phyloP scores from a whole-genome alignment of 176 grass and related monocot genomes.

The Ananas comosus region DNA sequence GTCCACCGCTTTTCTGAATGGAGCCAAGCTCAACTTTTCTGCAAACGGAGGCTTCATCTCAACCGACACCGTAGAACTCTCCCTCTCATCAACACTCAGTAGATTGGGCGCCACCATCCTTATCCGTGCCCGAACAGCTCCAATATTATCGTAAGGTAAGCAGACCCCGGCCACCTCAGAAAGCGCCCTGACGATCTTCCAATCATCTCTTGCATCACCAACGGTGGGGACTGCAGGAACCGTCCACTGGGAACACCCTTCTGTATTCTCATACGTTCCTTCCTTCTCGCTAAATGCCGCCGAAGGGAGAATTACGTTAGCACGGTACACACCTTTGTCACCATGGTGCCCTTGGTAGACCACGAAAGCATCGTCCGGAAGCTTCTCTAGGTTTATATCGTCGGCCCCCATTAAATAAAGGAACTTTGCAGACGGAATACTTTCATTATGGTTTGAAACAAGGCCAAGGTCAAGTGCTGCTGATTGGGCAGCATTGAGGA shows the following conservation, averaged over 20 bases:
- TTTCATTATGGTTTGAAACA: constrained; percentile 46
- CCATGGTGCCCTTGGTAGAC: constrained; percentile 98
- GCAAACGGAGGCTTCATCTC: constrained; percentile 59
- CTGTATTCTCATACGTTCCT: constrained; percentile 92
- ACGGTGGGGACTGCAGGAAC: constrained; percentile 89
- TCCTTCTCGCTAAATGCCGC: constrained; percentile 98
- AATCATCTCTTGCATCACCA: constrained; percentile 95
- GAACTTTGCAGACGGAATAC: constrained; percentile 71
- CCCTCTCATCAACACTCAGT: constrained; percentile 64
- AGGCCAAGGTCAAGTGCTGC: constrained; percentile 91
- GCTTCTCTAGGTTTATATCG: constrained; percentile 65
- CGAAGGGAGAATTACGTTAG: constrained; percentile 79
- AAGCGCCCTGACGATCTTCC: constrained; percentile 95
- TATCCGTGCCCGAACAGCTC: constrained; percentile 47
- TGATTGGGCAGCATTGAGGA: constrained; percentile 90
- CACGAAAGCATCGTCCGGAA: constrained; percentile 90
- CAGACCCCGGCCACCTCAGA: constrained; percentile 59
- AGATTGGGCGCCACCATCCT: constrained; percentile 71
- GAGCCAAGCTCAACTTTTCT: constrained; percentile 43
- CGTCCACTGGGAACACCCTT: constrained; percentile 89
- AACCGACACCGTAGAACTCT: constrained; percentile 40
- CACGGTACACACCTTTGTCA: constrained; percentile 80
- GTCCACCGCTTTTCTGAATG: constrained; percentile 52
- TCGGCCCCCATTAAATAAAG: constrained; percentile 97
- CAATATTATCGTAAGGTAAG: constrained; percentile 56